Conservation (phyloP, 345 rosid genomes). For the Aquilaria malaccensis region DNA sequence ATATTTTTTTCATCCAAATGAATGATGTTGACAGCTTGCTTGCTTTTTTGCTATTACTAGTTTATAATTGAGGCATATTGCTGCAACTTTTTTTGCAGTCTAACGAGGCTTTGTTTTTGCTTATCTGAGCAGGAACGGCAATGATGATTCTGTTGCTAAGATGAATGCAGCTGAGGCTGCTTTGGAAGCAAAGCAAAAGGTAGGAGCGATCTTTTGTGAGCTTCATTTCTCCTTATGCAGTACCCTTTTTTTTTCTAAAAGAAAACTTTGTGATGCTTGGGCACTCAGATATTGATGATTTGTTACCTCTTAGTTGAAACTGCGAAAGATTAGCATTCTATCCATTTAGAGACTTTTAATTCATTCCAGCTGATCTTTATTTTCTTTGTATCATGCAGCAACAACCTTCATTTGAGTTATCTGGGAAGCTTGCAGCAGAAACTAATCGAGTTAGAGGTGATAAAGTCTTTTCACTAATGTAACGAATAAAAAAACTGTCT, state of each 20-base stretch:
- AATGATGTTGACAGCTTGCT: neutral
- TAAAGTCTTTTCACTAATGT: neutral
- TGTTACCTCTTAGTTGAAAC: too few relatives aligned
- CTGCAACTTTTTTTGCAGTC: slow-evolving; percentile 13
- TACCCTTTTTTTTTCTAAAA: too few relatives aligned
- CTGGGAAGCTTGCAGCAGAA: slow-evolving; percentile 98
- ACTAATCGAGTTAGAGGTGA: slow-evolving; percentile 88
- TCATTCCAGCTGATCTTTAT: slow-evolving; percentile 5
- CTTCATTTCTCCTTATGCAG: too few relatives aligned
- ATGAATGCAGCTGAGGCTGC: slow-evolving; percentile 92
- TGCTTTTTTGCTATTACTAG: neutral
- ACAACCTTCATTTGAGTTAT: slow-evolving; percentile 87
- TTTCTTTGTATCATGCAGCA: slow-evolving; percentile 42
- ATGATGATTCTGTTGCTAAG: slow-evolving; percentile 61
- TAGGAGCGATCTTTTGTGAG: slow-evolving; percentile 4
- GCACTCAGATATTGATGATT: too few relatives aligned
- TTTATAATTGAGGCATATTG: slow-evolving; percentile 1
- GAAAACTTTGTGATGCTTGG: too few relatives aligned
- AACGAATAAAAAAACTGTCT: neutral
- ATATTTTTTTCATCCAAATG: neutral
- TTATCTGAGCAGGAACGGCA: slow-evolving; percentile 46
- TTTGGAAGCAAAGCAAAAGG: slow-evolving; percentile 79
- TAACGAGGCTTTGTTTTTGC: slow-evolving; percentile 13
- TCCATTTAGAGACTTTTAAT: slow-evolving; percentile 3
- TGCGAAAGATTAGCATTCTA: neutral